These are phyloP conservation scores for Fagus sylvatica DNA, from an alignment of 306 rosid genomes.

Conservation along the genomic window DNA sequence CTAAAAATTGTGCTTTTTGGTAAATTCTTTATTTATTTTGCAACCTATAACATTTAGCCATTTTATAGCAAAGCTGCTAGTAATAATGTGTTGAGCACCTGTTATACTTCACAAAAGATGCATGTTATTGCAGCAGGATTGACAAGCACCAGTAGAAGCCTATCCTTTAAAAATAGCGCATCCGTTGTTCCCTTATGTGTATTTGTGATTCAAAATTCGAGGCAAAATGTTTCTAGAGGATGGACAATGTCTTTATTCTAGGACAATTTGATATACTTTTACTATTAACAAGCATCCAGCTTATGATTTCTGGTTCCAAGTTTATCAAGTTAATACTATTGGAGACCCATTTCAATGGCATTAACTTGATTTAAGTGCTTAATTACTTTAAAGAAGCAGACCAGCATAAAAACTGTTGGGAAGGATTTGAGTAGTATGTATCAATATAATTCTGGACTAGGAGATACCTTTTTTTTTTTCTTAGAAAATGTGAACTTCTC, in stretches of 20 bases:
- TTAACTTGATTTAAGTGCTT: background rate
- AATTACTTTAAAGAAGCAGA: background rate
- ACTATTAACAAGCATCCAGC: slow-evolving; percentile 20
- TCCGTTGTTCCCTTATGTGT: slow-evolving; percentile 13
- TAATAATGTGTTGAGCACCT: background rate
- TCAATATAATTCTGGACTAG: background rate
- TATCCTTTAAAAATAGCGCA: background rate
- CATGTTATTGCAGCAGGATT: slow-evolving; percentile 19
- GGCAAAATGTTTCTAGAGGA: background rate
- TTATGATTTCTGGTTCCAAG: background rate
- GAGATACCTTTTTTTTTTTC: background rate
- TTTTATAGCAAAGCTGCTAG: slow-evolving; percentile 27
- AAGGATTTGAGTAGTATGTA: background rate
- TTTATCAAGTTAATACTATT: slow-evolving; percentile 20
- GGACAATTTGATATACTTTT: slow-evolving; percentile 5
- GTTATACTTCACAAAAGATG: slow-evolving; percentile 13
- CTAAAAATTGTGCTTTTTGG: slow-evolving; percentile 10
- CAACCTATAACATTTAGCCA: slow-evolving; percentile 7
- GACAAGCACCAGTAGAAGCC: background rate
- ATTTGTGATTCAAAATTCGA: background rate
- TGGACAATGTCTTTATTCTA: no score
- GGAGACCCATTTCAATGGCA: background rate
- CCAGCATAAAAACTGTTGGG: background rate
- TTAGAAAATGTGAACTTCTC: background rate
- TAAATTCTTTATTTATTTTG: background rate